These are phyloP conservation scores for Phycomyces nitens DNA, from an alignment of 192 early-diverging fungal genomes.

Conservation along the genomic window DNA sequence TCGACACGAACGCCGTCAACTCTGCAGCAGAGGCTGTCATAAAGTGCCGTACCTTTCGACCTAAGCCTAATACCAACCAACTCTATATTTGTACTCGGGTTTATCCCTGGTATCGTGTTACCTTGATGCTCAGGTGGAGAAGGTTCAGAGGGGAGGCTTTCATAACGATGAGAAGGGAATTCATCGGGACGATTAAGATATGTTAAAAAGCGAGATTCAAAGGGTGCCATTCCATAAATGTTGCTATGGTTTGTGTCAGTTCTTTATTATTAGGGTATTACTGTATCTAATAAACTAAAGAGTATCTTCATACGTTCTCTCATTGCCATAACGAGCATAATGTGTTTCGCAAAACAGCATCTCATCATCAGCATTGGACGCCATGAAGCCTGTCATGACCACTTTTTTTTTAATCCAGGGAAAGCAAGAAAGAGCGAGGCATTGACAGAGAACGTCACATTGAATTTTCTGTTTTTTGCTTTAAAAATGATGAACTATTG, in stretches of 20 bases:
- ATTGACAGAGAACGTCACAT: too few species aligned
- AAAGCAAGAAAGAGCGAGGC: too few species aligned
- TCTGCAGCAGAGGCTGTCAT: constrained; percentile 34
- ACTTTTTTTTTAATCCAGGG: too few species aligned
- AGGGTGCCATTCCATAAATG: constrained; percentile 28
- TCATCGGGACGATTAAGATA: constrained; percentile 29
- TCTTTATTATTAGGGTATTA: not conserved
- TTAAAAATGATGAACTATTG: too few species aligned
- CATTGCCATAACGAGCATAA: constrained; percentile 33
- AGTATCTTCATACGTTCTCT: constrained; percentile 24
- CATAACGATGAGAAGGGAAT: constrained; percentile 32
- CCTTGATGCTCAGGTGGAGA: constrained; percentile 8
- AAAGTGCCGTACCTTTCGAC: constrained; percentile 18
- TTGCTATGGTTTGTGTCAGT: constrained; percentile 18
- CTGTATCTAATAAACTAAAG: not conserved
- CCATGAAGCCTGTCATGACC: too few species aligned
- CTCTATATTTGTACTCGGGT: not conserved
- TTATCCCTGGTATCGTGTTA: not conserved
- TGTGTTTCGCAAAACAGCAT: constrained; percentile 30
- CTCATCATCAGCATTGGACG: constrained; percentile 17
- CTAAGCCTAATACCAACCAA: not conserved
- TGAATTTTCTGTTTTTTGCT: too few species aligned
- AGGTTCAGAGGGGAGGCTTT: constrained; percentile 18
- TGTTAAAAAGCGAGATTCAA: constrained; percentile 27
- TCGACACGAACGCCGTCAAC: constrained; percentile 29